Percentiles rank a stretch among this genome's conserved stretches.
Evolutionary conservation across 1,284 basidiomycete genomes (phyloP).

Genomic region (Irpex sp.): DNA sequence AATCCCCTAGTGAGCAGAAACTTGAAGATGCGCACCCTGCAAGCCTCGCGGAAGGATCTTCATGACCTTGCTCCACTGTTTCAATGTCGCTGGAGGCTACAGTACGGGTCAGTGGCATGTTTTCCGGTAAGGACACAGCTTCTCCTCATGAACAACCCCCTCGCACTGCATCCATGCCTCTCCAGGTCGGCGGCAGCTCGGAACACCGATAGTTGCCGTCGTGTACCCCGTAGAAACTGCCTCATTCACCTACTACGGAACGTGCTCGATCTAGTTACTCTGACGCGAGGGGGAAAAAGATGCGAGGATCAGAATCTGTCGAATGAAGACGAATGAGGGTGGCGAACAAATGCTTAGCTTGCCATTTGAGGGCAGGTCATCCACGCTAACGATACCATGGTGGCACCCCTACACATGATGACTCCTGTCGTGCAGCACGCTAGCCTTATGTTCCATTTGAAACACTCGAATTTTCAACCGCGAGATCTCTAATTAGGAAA

Average conservation of each 20-base stretch:
- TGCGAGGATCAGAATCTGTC: not conserved
- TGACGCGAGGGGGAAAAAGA: not conserved
- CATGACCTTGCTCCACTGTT: not conserved
- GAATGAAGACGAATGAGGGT: not conserved
- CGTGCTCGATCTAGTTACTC: not conserved
- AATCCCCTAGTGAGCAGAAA: not conserved
- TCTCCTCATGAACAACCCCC: not conserved
- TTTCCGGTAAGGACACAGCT: not conserved
- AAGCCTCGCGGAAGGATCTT: not conserved
- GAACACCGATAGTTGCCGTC: not conserved
- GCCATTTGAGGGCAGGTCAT: not conserved
- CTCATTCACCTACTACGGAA: not conserved
- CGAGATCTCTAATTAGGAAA: not conserved
- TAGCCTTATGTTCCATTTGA: not conserved
- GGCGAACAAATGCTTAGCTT: not conserved
- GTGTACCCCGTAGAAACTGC: not conserved
- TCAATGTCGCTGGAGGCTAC: not conserved
- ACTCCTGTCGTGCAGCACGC: not conserved
- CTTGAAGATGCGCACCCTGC: not conserved
- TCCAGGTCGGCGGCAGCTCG: not conserved
- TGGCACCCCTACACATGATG: not conserved
- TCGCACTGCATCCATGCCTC: not conserved
- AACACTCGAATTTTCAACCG: not conserved
- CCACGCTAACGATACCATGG: not conserved
- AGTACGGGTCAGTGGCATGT: not conserved